Evolutionary conservation across 768 basidiomycete species (phyloP), one percentile per base, ranked within the genome.

Genomic region (Lactarius hatsudake): DNA sequence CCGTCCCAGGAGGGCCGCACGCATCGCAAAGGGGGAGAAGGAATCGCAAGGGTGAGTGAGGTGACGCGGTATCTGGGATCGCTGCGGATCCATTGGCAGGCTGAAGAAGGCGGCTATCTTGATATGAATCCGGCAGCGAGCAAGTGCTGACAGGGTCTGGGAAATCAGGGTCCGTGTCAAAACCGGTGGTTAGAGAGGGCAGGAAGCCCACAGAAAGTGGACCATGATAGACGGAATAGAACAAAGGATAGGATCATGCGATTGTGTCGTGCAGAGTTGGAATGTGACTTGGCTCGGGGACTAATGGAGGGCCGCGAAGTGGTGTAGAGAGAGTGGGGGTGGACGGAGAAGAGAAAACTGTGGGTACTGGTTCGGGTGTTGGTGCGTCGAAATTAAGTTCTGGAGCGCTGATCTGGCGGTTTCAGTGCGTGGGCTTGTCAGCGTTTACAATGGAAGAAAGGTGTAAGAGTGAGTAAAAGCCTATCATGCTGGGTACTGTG

Each of bases 391-490:
- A 26, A 17, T 53, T 43, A 17, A 26, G 51, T 38, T 40, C 13
- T 57, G n/a, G 43, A 38, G 12, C 20, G 34, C 28, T 30, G 20
- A 51, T 13, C 63, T 69, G 23, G 43, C 26, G 23, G 13, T 34
- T 54, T 59, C 65, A 67, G 32, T 5, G 20, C 18, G 15, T 55
- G 42, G 12, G n/a, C 62, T 67, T 60, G 62, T 69, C 61, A 67
- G 65, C 61, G 61, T 69, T 67, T 58, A 63, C 62, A 28, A 28
- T 28, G 26, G 26, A 28, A 28, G 43, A 56, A 53, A 23, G 28
- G 13, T 26, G 32, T 26, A 40, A 59, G 34, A 56, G 17, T 45
- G 26, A 10, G 40, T 2, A 7, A 54, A 63, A 40, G 63, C 68
- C 45, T 56, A 69, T 65, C 65, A 69, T 30, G 40, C 43, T 55